Conservation (phyloP, 2,329 filamentous ascomycete species). For the Acephala macrosclerotiorum region DNA sequence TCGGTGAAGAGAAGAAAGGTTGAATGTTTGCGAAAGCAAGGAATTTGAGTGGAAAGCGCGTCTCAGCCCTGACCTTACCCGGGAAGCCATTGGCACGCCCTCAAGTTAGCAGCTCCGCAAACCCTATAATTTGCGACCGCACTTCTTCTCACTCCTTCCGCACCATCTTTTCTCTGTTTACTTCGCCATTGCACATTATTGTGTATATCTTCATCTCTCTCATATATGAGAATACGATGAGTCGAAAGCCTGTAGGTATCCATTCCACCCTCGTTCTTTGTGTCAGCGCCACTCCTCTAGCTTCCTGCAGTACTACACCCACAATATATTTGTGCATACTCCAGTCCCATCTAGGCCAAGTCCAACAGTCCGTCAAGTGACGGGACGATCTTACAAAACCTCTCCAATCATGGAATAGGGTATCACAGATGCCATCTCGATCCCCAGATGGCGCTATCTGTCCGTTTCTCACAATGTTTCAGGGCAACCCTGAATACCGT, state of each 20-base stretch:
- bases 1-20: too few relatives aligned
- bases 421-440: background rate
- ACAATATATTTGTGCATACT: background rate
- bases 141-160: background rate
- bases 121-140: conserved; percentile 4
- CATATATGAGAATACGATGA: background rate
- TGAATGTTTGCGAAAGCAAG: background rate
- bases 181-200: background rate
- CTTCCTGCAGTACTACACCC: too few relatives aligned
- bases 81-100: background rate
- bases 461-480: background rate
- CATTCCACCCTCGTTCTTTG: background rate
- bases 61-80: too few relatives aligned
- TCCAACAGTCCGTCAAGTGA: background rate
- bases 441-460: conserved; percentile 5
- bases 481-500: background rate
- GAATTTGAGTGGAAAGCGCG: background rate
- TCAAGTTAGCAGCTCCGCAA: background rate
- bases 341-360: background rate
- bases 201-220: background rate
- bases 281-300: background rate
- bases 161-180: background rate
- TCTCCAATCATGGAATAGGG: background rate
- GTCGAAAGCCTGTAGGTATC: background rate
- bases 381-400: background rate